phyloP scores from a whole-genome alignment of 345 rosid genomes.

The Populus davidiana region DNA sequence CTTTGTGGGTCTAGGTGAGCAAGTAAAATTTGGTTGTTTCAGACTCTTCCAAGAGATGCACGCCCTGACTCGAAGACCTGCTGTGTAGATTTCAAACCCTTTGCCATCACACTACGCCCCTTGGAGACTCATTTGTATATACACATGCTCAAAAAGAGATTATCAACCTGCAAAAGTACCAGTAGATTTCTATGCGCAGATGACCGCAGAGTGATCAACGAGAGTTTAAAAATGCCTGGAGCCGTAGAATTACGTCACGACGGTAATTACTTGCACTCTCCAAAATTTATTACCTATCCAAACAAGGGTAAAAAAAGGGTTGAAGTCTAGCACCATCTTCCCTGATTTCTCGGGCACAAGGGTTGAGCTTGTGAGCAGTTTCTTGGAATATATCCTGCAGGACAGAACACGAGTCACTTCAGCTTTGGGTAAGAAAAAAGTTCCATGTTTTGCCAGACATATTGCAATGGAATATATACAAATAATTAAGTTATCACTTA shows the following conservation, averaged over 20 bases:
- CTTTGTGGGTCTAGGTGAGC: too few species aligned
- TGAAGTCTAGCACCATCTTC: constrained; percentile 6
- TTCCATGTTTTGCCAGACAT: neutral
- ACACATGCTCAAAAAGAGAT: neutral
- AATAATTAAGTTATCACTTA: neutral
- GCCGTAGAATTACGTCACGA: neutral
- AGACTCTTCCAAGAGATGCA: too few species aligned
- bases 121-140: too few species aligned
- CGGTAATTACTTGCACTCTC: neutral
- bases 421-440: neutral
- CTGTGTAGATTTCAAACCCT: too few species aligned
- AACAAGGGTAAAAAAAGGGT: neutral
- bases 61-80: too few species aligned
- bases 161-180: neutral
- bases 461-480: neutral
- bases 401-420: neutral
- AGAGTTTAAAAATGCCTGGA: neutral
- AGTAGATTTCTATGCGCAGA: neutral
- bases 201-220: neutral
- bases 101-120: too few species aligned
- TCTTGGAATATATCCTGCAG: neutral
- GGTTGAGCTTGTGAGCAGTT: neutral
- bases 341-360: neutral
- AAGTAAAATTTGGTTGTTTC: too few species aligned
- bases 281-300: neutral